These are phyloP conservation scores for Pontederia crassipes DNA, from an alignment of 176 grass and related monocot genomes.

Conservation along the genomic window DNA sequence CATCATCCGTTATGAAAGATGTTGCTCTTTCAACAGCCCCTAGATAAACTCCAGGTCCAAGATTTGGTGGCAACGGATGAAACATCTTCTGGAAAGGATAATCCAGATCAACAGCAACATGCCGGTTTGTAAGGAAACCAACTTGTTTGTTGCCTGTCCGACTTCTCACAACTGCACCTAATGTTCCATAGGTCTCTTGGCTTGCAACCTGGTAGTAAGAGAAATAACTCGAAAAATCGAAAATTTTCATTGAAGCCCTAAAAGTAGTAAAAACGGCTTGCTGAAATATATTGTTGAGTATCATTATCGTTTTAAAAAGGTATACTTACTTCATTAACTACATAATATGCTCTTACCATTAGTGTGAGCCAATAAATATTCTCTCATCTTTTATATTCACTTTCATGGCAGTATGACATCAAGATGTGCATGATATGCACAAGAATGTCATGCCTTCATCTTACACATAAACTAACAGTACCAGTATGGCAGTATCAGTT, in stretches of 20 bases:
- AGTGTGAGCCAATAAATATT: too few species aligned
- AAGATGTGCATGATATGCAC: too few species aligned
- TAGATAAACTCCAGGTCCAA: conserved; percentile 97
- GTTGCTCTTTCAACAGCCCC: conserved; percentile 95
- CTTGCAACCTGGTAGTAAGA: conserved; percentile 61
- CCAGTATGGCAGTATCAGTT: too few species aligned
- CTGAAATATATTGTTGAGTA: not conserved
- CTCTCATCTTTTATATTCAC: too few species aligned
- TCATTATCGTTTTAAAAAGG: too few species aligned
- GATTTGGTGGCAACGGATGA: conserved; percentile 87
- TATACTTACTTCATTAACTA: too few species aligned
- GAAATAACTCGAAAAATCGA: conserved; percentile 16
- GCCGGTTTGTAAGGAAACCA: conserved; percentile 83
- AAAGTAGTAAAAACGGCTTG: not conserved
- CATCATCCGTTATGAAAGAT: conserved; percentile 96
- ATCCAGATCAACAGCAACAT: conserved; percentile 92
- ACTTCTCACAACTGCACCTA: conserved; percentile 88
- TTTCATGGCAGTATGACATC: too few species aligned
- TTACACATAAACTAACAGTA: too few species aligned
- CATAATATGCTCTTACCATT: too few species aligned
- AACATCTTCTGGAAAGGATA: conserved; percentile 99
- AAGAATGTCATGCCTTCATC: too few species aligned
- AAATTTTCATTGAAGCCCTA: not conserved
- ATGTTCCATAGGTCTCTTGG: conserved; percentile 89
- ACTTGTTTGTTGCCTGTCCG: conserved; percentile 81